Conservation (phyloP, 2,329 filamentous ascomycete genomes). For the Clarireedia sp. region DNA sequence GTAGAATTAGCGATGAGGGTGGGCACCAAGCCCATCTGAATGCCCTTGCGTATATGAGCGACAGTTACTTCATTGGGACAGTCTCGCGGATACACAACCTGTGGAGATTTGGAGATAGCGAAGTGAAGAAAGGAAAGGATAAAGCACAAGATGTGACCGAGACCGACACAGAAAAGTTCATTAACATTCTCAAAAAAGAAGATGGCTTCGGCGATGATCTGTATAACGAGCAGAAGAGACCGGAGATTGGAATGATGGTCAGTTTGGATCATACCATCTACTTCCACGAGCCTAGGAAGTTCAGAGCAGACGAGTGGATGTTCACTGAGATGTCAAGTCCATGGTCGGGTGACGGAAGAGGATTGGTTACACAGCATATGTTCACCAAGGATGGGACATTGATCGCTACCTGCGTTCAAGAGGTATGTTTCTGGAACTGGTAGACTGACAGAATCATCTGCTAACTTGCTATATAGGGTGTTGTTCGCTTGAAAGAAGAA, state of each 20-base stretch:
- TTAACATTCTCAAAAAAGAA: slow-evolving; percentile 32
- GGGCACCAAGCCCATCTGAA: slow-evolving; percentile 75
- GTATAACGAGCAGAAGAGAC: slow-evolving; percentile 43
- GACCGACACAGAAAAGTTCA: slow-evolving; percentile 41
- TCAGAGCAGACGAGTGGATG: slow-evolving; percentile 67
- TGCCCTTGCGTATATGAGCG: slow-evolving; percentile 87
- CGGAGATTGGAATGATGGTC: slow-evolving; percentile 75
- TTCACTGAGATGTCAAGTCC: slow-evolving; percentile 72
- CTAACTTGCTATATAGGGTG: slow-evolving; percentile 19
- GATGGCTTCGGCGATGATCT: slow-evolving; percentile 35
- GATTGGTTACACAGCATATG: slow-evolving; percentile 68
- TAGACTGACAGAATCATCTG: not conserved
- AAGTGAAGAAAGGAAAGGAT: slow-evolving; percentile 5
- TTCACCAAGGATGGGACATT: slow-evolving; percentile 63
- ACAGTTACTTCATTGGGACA: slow-evolving; percentile 89
- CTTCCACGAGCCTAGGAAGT: slow-evolving; percentile 52
- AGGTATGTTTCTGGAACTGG: slow-evolving; percentile 37
- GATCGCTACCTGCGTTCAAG: slow-evolving; percentile 73
- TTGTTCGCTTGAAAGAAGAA: slow-evolving; percentile 25
- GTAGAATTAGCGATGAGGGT: slow-evolving; percentile 63
- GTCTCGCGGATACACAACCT: slow-evolving; percentile 73
- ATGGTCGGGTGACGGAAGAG: slow-evolving; percentile 71
- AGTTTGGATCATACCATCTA: slow-evolving; percentile 69
- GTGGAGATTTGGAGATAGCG: slow-evolving; percentile 57
- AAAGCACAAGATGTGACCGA: slow-evolving; percentile 4